phyloP scores from a whole-genome alignment of 83 land plant genomes.

The Picea engelmannii region DNA sequence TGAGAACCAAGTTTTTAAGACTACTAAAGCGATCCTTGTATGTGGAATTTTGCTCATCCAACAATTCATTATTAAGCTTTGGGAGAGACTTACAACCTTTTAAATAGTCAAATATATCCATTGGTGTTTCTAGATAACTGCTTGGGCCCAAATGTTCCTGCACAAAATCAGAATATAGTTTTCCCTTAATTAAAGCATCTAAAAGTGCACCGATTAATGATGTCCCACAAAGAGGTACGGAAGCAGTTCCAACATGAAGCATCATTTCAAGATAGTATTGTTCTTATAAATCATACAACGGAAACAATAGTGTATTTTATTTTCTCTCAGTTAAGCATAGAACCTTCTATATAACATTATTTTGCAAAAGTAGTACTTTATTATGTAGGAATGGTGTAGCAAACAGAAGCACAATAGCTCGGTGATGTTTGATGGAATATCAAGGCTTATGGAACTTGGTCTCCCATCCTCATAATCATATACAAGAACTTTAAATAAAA shows the following conservation, averaged over 20 bases:
- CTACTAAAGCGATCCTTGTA: constrained; percentile 76
- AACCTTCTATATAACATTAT: constrained; percentile 83
- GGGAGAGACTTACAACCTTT: constrained; percentile 86
- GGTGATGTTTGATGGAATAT: constrained; percentile 80
- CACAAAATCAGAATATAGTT: too few species aligned
- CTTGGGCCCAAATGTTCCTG: too few species aligned
- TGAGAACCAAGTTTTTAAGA: constrained; percentile 71
- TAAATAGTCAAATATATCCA: constrained; percentile 66
- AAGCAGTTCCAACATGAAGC: too few species aligned
- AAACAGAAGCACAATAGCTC: constrained; percentile 94
- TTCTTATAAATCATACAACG: constrained; percentile 83
- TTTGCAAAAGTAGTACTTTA: constrained; percentile 83
- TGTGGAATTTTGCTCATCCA: constrained; percentile 59
- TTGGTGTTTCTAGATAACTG: too few species aligned
- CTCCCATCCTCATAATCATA: constrained; percentile 16
- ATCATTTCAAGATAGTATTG: constrained; percentile 77
- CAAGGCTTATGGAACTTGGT: constrained; percentile 44
- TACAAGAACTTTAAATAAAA: too few species aligned
- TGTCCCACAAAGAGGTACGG: too few species aligned
- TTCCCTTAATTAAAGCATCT: background rate
- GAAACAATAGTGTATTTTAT: constrained; percentile 79
- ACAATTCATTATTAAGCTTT: constrained; percentile 89
- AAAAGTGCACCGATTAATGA: too few species aligned
- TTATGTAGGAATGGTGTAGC: constrained; percentile 79
- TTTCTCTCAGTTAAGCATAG: constrained; percentile 71